phyloP scores from a whole-genome alignment of 129 eudicot species.

The Smallanthus sonchifolius region DNA sequence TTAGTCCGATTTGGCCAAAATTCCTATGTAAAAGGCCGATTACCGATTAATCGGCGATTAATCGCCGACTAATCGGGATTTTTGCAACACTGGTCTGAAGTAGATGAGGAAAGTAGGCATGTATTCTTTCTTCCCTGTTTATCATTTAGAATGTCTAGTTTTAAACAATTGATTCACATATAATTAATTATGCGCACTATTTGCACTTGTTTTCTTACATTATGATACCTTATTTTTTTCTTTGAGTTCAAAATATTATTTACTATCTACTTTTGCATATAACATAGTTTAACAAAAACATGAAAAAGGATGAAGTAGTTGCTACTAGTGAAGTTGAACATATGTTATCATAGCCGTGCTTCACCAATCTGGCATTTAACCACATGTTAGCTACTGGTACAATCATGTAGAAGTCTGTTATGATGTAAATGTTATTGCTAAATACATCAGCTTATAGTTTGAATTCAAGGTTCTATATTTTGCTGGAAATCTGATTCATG shows the following conservation, averaged over 20 bases:
- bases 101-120: conserved; percentile 81
- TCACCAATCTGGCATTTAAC: neutral
- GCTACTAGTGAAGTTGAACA: neutral
- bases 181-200: neutral
- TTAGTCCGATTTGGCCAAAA: too few species aligned
- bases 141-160: neutral
- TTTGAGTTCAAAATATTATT: too few species aligned
- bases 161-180: neutral
- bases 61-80: too few species aligned
- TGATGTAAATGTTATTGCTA: neutral
- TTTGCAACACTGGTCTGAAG: too few species aligned
- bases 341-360: neutral
- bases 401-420: neutral
- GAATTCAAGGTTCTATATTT: neutral
- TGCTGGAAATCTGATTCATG: neutral
- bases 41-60: too few species aligned
- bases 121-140: conserved; percentile 22
- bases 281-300: neutral
- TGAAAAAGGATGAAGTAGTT: neutral
- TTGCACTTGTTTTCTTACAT: neutral
- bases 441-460: neutral
- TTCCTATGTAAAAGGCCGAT: too few species aligned
- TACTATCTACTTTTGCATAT: too few species aligned
- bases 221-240: neutral
- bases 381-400: neutral